Percentiles rank a stretch among this genome's conserved stretches.
These are phyloP conservation scores for Colletotrichum ledebouriae DNA, from an alignment of 2,329 filamentous ascomycete genomes.

Conservation along the genomic window DNA sequence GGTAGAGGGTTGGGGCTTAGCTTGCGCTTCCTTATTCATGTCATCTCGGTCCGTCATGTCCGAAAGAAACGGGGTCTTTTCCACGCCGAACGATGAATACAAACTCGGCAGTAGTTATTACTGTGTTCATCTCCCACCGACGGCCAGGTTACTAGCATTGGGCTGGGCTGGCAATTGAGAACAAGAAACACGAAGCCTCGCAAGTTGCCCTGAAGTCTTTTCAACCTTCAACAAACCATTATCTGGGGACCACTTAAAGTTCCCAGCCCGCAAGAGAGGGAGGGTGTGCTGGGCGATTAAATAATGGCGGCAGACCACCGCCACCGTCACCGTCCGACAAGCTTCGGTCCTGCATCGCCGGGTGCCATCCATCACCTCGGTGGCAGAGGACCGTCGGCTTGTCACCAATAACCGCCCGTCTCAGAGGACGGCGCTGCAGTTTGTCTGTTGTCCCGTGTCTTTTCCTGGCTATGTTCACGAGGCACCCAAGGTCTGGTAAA, in stretches of 20 bases:
- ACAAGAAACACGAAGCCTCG: neutral
- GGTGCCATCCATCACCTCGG: neutral
- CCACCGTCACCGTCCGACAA: constrained; percentile 20
- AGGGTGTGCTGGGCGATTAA: neutral
- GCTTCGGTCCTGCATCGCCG: constrained; percentile 25
- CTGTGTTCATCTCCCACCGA: constrained; percentile 4
- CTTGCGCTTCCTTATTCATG: constrained; percentile 29
- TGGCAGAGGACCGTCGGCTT: constrained; percentile 10
- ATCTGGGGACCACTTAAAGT: neutral
- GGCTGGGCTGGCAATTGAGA: no score
- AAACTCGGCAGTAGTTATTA: no score
- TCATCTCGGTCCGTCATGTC: neutral
- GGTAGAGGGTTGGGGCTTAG: neutral
- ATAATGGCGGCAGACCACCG: constrained; percentile 6
- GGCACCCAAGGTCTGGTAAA: constrained; percentile 20
- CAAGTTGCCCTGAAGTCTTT: neutral
- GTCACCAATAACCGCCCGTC: neutral
- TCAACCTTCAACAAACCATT: neutral
- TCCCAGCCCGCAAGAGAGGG: constrained; percentile 1
- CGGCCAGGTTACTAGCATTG: neutral
- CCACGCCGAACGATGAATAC: no score
- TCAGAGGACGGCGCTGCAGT: constrained; percentile 24
- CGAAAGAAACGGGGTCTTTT: no score
- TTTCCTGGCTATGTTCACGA: neutral
- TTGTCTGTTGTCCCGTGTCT: constrained; percentile 26